These are phyloP conservation scores for Fraxinus greggii DNA, from an alignment of 305 asterid genomes.

Conservation along the genomic window DNA sequence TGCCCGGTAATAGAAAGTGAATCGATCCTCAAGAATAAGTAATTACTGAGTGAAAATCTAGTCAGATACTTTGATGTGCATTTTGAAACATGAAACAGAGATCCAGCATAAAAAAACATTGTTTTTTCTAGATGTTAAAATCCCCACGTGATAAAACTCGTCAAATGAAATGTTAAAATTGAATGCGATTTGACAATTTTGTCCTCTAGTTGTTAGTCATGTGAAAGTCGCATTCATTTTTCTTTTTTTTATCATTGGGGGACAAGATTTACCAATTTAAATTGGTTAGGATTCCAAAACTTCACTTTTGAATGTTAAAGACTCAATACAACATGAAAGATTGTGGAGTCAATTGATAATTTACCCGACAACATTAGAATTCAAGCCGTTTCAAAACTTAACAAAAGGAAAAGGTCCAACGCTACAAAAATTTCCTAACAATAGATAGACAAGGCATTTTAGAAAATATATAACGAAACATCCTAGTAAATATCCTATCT, in stretches of 20 bases:
- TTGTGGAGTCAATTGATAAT: neutral
- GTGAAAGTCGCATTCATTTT: neutral
- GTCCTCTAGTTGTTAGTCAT: neutral
- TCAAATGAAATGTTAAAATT: neutral
- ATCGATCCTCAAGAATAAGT: neutral
- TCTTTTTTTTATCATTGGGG: neutral
- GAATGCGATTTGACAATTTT: neutral
- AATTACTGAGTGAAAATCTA: neutral
- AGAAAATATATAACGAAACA: conserved; percentile 4
- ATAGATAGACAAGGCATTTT: neutral
- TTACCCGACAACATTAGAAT: neutral
- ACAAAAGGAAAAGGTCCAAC: neutral
- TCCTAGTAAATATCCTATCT: neutral
- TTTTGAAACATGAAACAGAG: neutral
- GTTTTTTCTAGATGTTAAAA: neutral
- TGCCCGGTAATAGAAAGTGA: neutral
- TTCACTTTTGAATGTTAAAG: neutral
- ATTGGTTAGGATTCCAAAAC: neutral
- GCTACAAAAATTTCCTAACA: neutral
- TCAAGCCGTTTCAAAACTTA: neutral
- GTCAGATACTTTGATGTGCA: neutral
- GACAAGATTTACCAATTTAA: neutral
- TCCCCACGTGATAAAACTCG: neutral
- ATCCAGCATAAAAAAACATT: neutral
- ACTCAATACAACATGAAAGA: neutral